Percentiles rank a stretch among this genome's conserved stretches.
These are phyloP conservation scores for Saccharum spontaneum DNA, from an alignment of 176 grass and related monocot species.

Conservation along the genomic window DNA sequence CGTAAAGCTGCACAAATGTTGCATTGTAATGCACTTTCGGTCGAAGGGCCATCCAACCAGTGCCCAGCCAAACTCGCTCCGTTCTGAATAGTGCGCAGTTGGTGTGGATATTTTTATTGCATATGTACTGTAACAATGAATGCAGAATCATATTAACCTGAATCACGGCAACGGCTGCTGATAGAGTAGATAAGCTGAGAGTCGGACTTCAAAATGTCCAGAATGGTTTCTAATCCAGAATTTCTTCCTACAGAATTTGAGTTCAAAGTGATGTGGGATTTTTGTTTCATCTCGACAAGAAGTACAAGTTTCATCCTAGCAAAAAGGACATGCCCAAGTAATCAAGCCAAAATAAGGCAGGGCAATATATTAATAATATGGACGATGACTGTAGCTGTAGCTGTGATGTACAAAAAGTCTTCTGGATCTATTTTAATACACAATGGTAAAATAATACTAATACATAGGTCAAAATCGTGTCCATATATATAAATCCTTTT, in stretches of 20 bases:
- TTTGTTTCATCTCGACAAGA: neutral
- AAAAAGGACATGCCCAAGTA: neutral
- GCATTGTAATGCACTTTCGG: neutral
- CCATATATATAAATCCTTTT: constrained; percentile 61
- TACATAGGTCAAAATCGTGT: constrained; percentile 41
- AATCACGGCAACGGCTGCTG: neutral
- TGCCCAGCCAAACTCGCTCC: neutral
- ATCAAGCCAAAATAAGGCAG: constrained; percentile 10
- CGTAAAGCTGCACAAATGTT: neutral
- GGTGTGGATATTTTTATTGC: neutral
- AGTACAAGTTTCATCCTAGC: neutral
- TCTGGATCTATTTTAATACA: constrained; percentile 34
- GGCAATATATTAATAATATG: constrained; percentile 28
- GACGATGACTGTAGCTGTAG: neutral
- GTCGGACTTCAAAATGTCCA: neutral
- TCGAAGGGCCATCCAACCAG: neutral
- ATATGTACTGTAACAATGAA: neutral
- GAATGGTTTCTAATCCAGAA: neutral
- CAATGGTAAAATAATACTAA: constrained; percentile 21
- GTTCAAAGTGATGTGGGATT: neutral
- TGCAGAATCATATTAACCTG: neutral
- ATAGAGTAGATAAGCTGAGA: neutral
- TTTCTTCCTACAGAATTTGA: neutral
- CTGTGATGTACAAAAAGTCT: neutral
- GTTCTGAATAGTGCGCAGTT: neutral